phyloP scores from a whole-genome alignment of 495 filamentous ascomycete genomes.

The Xylaria flabelliformis region DNA sequence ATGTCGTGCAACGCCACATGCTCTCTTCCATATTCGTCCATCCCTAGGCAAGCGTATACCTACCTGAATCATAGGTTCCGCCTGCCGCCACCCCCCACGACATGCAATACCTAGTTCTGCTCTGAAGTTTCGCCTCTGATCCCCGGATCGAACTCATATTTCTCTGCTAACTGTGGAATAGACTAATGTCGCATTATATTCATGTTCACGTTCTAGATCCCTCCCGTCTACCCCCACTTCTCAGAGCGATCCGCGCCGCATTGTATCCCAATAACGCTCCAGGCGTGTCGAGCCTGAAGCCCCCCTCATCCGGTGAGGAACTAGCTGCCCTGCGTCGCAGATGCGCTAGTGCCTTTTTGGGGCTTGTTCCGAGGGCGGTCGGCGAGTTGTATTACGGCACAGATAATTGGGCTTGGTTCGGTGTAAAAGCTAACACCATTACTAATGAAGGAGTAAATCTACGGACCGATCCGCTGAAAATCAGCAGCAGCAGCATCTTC shows the following conservation, averaged over 20 bases:
- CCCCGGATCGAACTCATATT: background rate
- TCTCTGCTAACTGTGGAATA: constrained; percentile 51
- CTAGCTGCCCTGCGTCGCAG: constrained; percentile 54
- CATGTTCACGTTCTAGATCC: constrained; percentile 69
- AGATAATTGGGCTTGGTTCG: constrained; percentile 37
- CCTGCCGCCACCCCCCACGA: constrained; percentile 11
- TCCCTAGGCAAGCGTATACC: constrained; percentile 14
- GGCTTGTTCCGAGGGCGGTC: constrained; percentile 56
- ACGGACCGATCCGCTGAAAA: constrained; percentile 41
- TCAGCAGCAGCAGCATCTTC: constrained; percentile 22
- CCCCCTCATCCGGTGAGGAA: constrained; percentile 55
- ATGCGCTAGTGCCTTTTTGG: constrained; percentile 61
- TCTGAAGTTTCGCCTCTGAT: constrained; percentile 4
- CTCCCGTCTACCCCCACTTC: constrained; percentile 71
- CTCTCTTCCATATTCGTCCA: constrained; percentile 4
- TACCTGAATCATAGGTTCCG: constrained; percentile 19
- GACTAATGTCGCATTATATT: constrained; percentile 77
- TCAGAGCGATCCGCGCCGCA: constrained; percentile 72
- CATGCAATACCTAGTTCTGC: background rate
- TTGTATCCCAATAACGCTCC: constrained; percentile 81
- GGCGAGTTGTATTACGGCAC: constrained; percentile 59
- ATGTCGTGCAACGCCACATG: constrained; percentile 29
- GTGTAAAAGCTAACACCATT: constrained; percentile 29
- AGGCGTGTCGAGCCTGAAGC: constrained; percentile 51
- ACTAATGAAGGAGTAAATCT: constrained; percentile 33